Percentiles rank a stretch among this genome's conserved stretches.
Conservation (phyloP, 2,329 filamentous ascomycete genomes). For the Epichloe gansuensis region DNA sequence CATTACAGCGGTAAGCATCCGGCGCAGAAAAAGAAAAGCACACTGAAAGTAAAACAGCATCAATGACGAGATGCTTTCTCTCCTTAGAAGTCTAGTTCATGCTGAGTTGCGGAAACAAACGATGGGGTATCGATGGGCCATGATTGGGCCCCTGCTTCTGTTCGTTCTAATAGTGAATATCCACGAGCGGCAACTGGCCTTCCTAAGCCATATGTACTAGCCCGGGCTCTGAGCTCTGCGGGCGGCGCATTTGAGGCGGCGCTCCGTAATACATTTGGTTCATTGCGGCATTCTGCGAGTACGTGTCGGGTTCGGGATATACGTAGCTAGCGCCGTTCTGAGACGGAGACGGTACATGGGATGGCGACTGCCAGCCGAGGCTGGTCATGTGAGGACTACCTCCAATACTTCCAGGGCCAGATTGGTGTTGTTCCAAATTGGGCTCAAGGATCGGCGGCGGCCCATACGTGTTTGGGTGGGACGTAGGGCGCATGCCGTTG, state of each 20-base stretch:
- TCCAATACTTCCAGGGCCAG: constrained; percentile 52
- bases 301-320: constrained; percentile 73
- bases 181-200: constrained; percentile 7
- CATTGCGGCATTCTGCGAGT: constrained; percentile 44
- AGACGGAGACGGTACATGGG: constrained; percentile 58
- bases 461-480: constrained; percentile 72
- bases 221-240: constrained; percentile 60
- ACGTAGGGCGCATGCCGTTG: constrained; percentile 55
- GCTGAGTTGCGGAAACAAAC: neutral
- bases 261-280: constrained; percentile 63
- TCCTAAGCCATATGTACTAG: constrained; percentile 28
- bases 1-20: neutral
- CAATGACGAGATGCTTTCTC: neutral
- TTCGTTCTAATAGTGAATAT: neutral
- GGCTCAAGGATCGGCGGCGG: constrained; percentile 78
- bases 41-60: neutral
- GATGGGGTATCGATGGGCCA: constrained; percentile 13
- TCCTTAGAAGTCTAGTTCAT: neutral
- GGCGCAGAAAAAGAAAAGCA: neutral
- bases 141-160: neutral
- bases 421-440: constrained; percentile 63
- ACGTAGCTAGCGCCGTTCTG: constrained; percentile 56
- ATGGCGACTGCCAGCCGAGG: constrained; percentile 77
- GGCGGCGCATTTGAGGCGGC: constrained; percentile 51
- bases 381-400: constrained; percentile 77